Evolutionary conservation across 768 basidiomycete species (phyloP).

Genomic region (Cystofilobasidium capitatum): DNA sequence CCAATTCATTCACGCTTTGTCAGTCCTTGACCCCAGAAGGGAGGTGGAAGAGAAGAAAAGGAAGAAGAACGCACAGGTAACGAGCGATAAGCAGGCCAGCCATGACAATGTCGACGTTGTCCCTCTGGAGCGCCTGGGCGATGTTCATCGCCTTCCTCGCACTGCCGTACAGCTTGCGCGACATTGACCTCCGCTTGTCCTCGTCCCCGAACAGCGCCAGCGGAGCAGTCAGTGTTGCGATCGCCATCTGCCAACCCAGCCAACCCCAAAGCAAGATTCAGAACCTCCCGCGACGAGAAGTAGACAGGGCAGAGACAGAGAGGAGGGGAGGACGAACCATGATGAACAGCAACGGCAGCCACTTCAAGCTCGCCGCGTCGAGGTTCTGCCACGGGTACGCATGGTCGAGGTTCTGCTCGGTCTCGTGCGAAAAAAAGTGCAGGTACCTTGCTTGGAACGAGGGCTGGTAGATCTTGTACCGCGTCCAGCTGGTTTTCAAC

Average conservation of each 20-base stretch:
- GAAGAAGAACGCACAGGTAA: conserved; percentile 36
- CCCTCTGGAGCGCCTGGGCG: conserved; percentile 40
- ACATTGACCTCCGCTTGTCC: conserved; percentile 37
- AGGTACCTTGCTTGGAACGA: conserved; percentile 38
- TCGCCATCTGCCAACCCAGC: conserved; percentile 34
- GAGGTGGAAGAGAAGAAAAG: neutral
- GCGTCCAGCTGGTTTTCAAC: conserved; percentile 37
- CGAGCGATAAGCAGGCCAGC: conserved; percentile 40
- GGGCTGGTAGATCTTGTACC: conserved; percentile 40
- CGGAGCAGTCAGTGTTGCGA: conserved; percentile 39
- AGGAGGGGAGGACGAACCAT: conserved; percentile 33
- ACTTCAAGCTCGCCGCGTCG: conserved; percentile 38
- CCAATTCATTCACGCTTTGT: neutral
- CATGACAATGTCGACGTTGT: conserved; percentile 40
- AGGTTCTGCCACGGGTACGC: conserved; percentile 28
- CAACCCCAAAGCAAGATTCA: neutral
- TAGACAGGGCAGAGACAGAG: neutral
- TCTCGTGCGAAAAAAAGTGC: conserved; percentile 36
- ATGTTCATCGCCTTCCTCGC: conserved; percentile 37
- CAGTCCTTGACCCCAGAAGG: neutral
- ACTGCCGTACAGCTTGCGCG: conserved; percentile 38
- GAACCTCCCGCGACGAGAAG: neutral
- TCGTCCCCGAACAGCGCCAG: conserved; percentile 34
- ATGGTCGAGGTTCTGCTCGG: conserved; percentile 35
- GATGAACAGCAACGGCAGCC: conserved; percentile 40